phyloP scores from a whole-genome alignment of 192 early-diverging fungal species.

The Linnemannia hyalina region DNA sequence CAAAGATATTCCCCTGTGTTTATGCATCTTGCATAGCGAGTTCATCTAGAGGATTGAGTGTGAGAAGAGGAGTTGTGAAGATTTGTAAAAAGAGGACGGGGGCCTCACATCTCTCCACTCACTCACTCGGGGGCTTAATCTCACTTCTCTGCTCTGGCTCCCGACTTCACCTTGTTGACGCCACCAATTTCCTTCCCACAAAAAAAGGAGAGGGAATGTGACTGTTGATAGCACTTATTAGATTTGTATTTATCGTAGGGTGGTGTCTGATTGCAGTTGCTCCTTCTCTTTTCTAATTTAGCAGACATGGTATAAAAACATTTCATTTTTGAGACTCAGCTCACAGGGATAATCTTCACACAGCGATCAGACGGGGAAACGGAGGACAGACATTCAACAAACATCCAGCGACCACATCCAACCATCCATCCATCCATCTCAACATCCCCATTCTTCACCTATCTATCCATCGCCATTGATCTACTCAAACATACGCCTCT shows the following conservation, averaged over 20 bases:
- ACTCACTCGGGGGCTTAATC: too few species aligned
- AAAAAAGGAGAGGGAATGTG: not conserved
- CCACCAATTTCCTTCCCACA: not conserved
- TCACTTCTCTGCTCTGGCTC: too few species aligned
- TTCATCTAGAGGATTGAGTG: too few species aligned
- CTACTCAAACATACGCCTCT: not conserved
- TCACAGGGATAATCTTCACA: not conserved
- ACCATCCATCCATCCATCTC: slow-evolving; percentile 31
- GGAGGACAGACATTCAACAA: not conserved
- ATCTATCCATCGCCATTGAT: not conserved
- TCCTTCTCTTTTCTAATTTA: slow-evolving; percentile 51
- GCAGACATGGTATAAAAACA: slow-evolving; percentile 46
- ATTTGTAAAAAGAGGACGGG: too few species aligned
- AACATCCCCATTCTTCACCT: not conserved
- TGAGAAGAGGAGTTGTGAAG: too few species aligned
- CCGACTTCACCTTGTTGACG: not conserved
- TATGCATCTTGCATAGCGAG: too few species aligned
- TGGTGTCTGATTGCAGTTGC: not conserved
- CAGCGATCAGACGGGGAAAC: not conserved
- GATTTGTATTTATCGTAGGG: not conserved
- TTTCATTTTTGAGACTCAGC: not conserved
- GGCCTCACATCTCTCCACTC: too few species aligned
- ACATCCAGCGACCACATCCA: not conserved
- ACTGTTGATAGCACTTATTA: not conserved
- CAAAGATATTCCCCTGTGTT: too few species aligned